Evolutionary conservation across 768 basidiomycete genomes (phyloP), one percentile per base, ranked within the genome.

Genomic region (Leccinum arenicola): DNA sequence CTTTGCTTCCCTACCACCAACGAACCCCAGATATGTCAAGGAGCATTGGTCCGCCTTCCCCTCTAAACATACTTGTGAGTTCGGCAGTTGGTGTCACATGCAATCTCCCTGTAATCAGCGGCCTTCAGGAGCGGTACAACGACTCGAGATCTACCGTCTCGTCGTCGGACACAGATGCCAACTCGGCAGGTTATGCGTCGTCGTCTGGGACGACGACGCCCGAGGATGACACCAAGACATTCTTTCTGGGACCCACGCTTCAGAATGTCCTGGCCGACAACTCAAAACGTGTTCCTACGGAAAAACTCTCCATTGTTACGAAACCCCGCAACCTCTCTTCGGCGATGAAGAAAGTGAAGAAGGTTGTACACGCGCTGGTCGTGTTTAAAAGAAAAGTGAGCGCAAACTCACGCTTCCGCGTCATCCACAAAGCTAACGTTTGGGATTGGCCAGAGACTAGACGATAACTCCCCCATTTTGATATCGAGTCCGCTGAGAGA

Each of bases 201-300:
- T 71, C 71, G 48, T 73, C 70, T 52, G 70, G 70, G 23, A 65
- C 69, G 66, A 71, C 70, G 50, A 71, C 70, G 12, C 70, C 70
- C 45, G 72, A 73, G 60, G 70, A 73, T 19, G 72, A 73, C 1
- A 55, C 61, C 2, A 33, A 67, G 50, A 60, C 38, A 7, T 73
- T 70, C 51, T 47, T 69, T 36, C 65, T 73, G 0, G 61, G 65
- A 19, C 45, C 51, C 48, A 50, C 59, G 25, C 36, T 68, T 15
- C 54, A 36, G 31, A 38, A 15, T 14, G 52, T 49, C 36, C 48
- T 65, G 21, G 25, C 40, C 21, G 56, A 57, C 45, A 64, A 59
- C 45, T 14, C 56, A 31, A 61, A 45, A 49, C 5, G 8, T 11
- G 21, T 15, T 15, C 17, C 23, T 5, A 43, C 17, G 4, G 64